Percentiles rank a stretch among this genome's conserved stretches.
These are phyloP conservation scores for Colletotrichum sojae DNA, from an alignment of 2,329 filamentous ascomycete species.

Conservation along the genomic window DNA sequence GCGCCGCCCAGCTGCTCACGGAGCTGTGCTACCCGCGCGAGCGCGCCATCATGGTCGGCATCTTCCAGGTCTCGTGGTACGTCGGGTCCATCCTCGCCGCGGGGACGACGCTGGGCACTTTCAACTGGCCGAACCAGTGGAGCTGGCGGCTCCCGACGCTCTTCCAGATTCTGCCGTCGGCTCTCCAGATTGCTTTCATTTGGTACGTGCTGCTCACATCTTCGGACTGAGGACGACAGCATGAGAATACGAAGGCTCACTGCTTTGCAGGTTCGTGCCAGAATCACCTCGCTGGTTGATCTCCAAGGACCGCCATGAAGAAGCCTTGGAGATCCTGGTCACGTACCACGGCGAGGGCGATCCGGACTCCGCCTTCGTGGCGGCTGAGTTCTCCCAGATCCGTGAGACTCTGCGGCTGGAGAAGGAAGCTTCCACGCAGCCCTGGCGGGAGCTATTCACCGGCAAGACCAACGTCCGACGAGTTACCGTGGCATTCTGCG, in stretches of 20 bases:
- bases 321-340: slow-evolving; percentile 48
- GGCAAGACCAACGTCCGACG: slow-evolving; percentile 46
- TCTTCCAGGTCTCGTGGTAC: slow-evolving; percentile 66
- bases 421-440: background rate
- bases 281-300: slow-evolving; percentile 52
- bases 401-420: background rate
- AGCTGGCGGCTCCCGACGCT: slow-evolving; percentile 52
- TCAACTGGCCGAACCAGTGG: slow-evolving; percentile 53
- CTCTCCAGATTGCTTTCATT: slow-evolving; percentile 50
- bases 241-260: too few species aligned
- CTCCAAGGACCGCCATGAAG: slow-evolving; percentile 47
- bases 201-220: slow-evolving; percentile 48
- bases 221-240: too few species aligned
- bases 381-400: slow-evolving; percentile 56
- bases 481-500: slow-evolving; percentile 43
- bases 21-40: slow-evolving; percentile 68
- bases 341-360: slow-evolving; percentile 68
- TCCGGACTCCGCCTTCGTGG: slow-evolving; percentile 62
- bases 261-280: slow-evolving; percentile 34
- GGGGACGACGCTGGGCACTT: slow-evolving; percentile 59
- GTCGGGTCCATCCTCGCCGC: slow-evolving; percentile 59
- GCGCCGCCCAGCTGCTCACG: slow-evolving; percentile 64
- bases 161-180: slow-evolving; percentile 52
- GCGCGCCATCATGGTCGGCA: slow-evolving; percentile 63
- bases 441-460: slow-evolving; percentile 40